Conservation (phyloP, 148 eudicot species). For the Cornus suecica region DNA sequence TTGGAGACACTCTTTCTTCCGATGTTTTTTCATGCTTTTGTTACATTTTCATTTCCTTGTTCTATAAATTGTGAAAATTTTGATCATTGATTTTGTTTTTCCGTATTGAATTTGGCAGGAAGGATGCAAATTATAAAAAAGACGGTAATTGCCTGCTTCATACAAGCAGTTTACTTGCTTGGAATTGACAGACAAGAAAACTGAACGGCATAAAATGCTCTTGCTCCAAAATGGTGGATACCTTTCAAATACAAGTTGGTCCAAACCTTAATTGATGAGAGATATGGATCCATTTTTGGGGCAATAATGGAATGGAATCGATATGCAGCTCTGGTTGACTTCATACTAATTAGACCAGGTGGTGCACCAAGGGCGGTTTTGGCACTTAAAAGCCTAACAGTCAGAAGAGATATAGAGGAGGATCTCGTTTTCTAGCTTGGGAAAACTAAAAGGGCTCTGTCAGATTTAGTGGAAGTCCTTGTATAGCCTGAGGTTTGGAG, state of each 20-base stretch:
- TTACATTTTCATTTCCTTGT: no score
- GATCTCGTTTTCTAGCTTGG: slow-evolving; percentile 95
- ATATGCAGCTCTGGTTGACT: slow-evolving; percentile 68
- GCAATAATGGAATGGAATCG: slow-evolving; percentile 86
- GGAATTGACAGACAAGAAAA: slow-evolving; percentile 91
- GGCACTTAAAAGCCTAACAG: slow-evolving; percentile 63
- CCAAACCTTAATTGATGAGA: slow-evolving; percentile 60
- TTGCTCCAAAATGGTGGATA: slow-evolving; percentile 86
- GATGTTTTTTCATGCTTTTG: no score
- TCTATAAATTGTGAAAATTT: not conserved
- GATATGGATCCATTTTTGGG: slow-evolving; percentile 83
- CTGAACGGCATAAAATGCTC: slow-evolving; percentile 48
- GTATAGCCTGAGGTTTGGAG: slow-evolving; percentile 77
- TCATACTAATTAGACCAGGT: slow-evolving; percentile 63
- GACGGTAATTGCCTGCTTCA: slow-evolving; percentile 91
- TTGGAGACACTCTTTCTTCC: no score
- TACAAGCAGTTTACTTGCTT: slow-evolving; percentile 85
- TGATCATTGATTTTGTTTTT: not conserved
- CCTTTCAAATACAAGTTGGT: slow-evolving; percentile 82
- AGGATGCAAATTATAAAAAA: slow-evolving; percentile 84
- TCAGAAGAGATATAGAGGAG: slow-evolving; percentile 75
- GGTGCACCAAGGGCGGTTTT: slow-evolving; percentile 87
- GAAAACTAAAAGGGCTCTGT: slow-evolving; percentile 86
- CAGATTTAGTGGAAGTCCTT: slow-evolving; percentile 51
- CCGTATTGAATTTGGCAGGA: slow-evolving; percentile 42